Evolutionary conservation across 768 basidiomycete species (phyloP), one percentile per base, ranked within the genome.

Genomic region (Auriculariales sp.): DNA sequence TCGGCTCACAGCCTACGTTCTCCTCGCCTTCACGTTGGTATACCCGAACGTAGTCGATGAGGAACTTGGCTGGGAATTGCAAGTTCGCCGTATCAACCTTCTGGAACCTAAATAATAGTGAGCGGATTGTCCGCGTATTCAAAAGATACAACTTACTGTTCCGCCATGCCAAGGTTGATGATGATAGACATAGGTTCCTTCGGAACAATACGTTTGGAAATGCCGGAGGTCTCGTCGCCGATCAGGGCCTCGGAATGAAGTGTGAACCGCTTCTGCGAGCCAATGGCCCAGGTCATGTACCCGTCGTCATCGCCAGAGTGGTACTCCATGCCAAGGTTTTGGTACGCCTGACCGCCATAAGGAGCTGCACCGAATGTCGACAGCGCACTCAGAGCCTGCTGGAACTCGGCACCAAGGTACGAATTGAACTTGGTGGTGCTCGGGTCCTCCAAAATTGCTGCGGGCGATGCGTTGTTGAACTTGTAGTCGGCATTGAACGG

Each of bases 201-300:
- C 55, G 51, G 54, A 24, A 10, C 17, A 24, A 19, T 6, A 11
- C 15, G 31, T 11, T 31, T 52, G 52, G 46, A 51, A 53, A 48
- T 47, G 67, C 78, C 54, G 0, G 75, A 67, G 3, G 56, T 59
- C 0, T 73, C 24, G 64, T 92, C 81, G 2, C 89, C 65, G 3
- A 77, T 83, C n/a, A 91, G 64, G 3, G 86, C 68, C 3, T 64
- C 70, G 1, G 85, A 65, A 11, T 7, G 15, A 27, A 9, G 32
- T 28, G 71, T 81, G 92, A 93, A 97, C 0, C 83, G 73, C 58
- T 73, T 64, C 33, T 68, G 54, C 3, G 77, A 81, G 52, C 78
- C 68, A 53, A 77, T 77, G 45, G 74, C 79, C 92, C 93, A 97
- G 2, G 85, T 83, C 48, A 95, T 78, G 58, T 84, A 88, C 9